Conservation (phyloP, 2,329 filamentous ascomycete species). For the Sordariomycetes sp. region DNA sequence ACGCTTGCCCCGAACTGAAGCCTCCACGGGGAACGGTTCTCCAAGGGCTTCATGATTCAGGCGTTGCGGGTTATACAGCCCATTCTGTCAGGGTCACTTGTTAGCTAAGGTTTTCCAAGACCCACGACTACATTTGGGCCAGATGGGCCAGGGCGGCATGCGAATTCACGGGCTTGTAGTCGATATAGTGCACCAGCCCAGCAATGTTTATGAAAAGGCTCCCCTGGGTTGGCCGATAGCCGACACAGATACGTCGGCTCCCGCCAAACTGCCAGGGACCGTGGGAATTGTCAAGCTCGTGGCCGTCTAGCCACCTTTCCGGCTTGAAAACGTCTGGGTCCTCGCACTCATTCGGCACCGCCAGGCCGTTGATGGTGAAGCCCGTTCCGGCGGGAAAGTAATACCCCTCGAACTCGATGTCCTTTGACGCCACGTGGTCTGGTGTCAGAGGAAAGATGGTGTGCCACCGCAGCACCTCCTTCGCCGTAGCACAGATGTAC, state of each 20-base stretch:
- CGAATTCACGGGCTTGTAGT: slow-evolving; percentile 8
- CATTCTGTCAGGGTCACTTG: background rate
- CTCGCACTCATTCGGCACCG: slow-evolving; percentile 18
- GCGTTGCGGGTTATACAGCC: background rate
- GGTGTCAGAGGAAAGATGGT: slow-evolving; percentile 22
- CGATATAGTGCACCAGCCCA: slow-evolving; percentile 11
- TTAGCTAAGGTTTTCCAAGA: background rate
- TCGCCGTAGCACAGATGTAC: slow-evolving; percentile 27
- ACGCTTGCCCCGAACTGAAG: background rate
- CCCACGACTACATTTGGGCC: too few species aligned
- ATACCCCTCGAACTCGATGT: slow-evolving; percentile 31
- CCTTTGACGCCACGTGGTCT: slow-evolving; percentile 22
- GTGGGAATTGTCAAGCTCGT: slow-evolving; percentile 9
- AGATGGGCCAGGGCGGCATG: background rate
- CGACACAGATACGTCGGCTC: slow-evolving; percentile 11
- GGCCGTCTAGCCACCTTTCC: slow-evolving; percentile 20
- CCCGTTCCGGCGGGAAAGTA: slow-evolving; percentile 26
- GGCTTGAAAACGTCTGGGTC: slow-evolving; percentile 16
- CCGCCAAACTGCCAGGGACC: slow-evolving; percentile 14
- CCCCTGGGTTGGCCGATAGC: slow-evolving; percentile 12
- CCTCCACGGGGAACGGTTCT: background rate
- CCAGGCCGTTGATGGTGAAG: slow-evolving; percentile 23
- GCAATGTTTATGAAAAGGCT: slow-evolving; percentile 13
- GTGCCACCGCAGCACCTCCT: slow-evolving; percentile 31
- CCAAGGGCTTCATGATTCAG: background rate